Base-by-base conservation (phyloP, 176 grass and related monocot genomes). In the Aegilops tauschii region DNA sequence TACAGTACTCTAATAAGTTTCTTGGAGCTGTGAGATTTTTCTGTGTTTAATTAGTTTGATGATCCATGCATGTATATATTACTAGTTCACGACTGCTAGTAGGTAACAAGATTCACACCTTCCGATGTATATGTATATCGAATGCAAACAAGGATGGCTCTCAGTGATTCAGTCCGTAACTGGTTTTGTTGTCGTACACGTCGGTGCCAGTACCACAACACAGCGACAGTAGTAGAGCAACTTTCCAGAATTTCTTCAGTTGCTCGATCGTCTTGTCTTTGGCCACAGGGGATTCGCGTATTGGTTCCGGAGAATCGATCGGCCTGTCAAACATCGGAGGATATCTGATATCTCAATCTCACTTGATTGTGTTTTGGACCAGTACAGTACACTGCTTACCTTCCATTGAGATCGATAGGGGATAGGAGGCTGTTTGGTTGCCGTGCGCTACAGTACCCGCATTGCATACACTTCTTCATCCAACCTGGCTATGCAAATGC, bases 21-120 rank as follows among this genome's bases (percentile, higher is more conserved):
- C 76, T 16, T 86, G 76, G 73, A 80, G 9, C 29, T 69, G 49
- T 61, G 61, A 88, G 37, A 71, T 82, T 71, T 59, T 87, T 45
- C 27, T 30, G 20, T 45, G 82, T 63, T 62, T 91, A 62, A 50
- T 49, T 17, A 30, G 25, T 50, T 76, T 7, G 35, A 5, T 5
- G 77, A 85, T 90, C 75, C 75, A 81, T 79, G 54, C 44, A 49
- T 76, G 30, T 73, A 28, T 83, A 30, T 8, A 34, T 17, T 44
- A 40, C 9, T 63, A 18, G 32, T 9, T 45, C 29, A 12, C 9
- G 13, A 44, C 3, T 36, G 54, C 20, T 37, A 82, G 45, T 76
- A 75, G 58, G 54, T 40, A 76, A 45, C 73, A 52, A 25, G 29
- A 17, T 69, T 78, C 27, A 56, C 29, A 77, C 30, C 63, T 34